Evolutionary conservation across 1,139 yeast genomes (phyloP).

Genomic region (Hemisphaericaspora xylanilytica): DNA sequence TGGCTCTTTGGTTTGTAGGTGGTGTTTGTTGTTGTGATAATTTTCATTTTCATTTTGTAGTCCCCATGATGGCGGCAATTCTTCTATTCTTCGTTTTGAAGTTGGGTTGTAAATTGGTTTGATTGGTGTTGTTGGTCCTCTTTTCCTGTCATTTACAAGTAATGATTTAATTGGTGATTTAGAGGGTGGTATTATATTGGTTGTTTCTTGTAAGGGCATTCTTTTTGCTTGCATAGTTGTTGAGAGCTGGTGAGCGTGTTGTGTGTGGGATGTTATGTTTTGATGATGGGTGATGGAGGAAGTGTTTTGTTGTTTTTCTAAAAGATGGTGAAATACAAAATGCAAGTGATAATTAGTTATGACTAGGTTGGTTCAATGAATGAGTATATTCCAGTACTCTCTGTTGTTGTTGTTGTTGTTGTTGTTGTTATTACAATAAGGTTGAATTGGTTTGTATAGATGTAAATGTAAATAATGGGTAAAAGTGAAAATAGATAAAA

Average conservation of each 20-base stretch:
- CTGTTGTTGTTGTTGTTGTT: no score
- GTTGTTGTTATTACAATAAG: no score
- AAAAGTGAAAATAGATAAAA: no score
- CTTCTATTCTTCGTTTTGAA: slow-evolving; percentile 2
- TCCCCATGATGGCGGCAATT: slow-evolving; percentile 1
- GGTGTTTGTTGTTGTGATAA: not conserved
- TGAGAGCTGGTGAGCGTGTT: not conserved
- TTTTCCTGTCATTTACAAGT: slow-evolving; percentile 5
- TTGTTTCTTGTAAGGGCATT: slow-evolving; percentile 10
- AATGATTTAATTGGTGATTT: slow-evolving; percentile 2
- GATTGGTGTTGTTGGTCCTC: slow-evolving; percentile 25
- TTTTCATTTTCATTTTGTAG: not conserved
- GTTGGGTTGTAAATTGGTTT: slow-evolving; percentile 1
- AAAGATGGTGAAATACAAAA: no score
- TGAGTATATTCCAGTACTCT: no score
- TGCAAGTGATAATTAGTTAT: no score
- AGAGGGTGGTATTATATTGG: slow-evolving; percentile 4
- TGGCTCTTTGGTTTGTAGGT: not conserved
- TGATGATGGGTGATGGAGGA: no score
- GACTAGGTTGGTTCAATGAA: no score
- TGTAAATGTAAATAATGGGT: no score
- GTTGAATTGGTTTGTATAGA: no score
- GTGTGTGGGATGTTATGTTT: not conserved
- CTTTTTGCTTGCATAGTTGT: not conserved
- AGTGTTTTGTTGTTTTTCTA: no score